Evolutionary conservation across 1,284 basidiomycete species (phyloP), one percentile per base, ranked within the genome.

Genomic region (Vanrija sp.): DNA sequence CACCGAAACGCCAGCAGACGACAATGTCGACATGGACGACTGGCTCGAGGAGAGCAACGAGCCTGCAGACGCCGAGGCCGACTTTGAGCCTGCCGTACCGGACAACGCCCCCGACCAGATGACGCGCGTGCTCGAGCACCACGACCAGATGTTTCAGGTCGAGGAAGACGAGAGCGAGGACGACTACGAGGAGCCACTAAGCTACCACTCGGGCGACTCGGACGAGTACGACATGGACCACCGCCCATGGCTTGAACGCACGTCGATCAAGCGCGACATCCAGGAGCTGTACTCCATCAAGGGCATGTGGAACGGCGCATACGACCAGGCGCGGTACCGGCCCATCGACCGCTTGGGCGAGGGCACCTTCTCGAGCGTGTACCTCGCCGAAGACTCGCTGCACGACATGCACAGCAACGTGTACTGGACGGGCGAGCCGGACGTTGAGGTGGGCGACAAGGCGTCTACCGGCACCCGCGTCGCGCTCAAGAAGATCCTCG

Each of bases 291-390:
- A 76, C 43, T 55, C 51, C 18, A 54, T 50, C 23, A 48, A 41
- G 10, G 58, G 58, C 2, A 37, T 59, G 18, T 51, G 51, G 31
- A 56, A 59, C 46, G 38, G 44, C 5, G 45, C 35, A 14, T 56
- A 54, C 25, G 31, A 31, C 31, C 31, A 31, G 31, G 31, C 31
- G 31, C 49, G 88, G 61, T 98, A 96, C 79, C 82, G 81, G 54
- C 80, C 98, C 22, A 77, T 98, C 23, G 95, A 98, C 77, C 83
- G 93, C 6, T 82, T 98, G 0, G 95, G 95, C 15, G 97, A 95
- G 59, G 83, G 95, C 22, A 99, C 95, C 2, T 99, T 99, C 76
- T 98, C 95, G 0, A 94, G 93, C 9, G 95, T 99, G 10, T 99
- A 98, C 81, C 97, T 98, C 68, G 95, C 94, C 0, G 77, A 94